Percentiles rank a stretch among this genome's conserved stretches.
Evolutionary conservation across 305 asterid species (phyloP).

Genomic region (Andrographis paniculata): DNA sequence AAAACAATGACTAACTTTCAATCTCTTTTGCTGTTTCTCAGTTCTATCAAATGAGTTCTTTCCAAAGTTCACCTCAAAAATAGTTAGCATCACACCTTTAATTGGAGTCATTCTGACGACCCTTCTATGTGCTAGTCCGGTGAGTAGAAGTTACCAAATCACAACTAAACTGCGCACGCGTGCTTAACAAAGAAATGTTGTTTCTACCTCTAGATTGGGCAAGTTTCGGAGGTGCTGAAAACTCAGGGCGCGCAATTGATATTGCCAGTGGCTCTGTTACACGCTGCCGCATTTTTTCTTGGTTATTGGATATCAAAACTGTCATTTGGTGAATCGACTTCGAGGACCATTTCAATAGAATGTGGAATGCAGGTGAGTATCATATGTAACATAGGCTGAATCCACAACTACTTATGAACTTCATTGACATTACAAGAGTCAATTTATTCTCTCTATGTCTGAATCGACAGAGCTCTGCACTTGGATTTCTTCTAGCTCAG

Average conservation of each 20-base stretch:
- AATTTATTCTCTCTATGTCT: too few relatives aligned
- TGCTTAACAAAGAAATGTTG: constrained; percentile 10
- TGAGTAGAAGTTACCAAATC: constrained; percentile 33
- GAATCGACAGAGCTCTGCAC: constrained; percentile 89
- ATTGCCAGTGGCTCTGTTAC: constrained; percentile 77
- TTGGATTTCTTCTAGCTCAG: constrained; percentile 88
- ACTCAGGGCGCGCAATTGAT: constrained; percentile 77
- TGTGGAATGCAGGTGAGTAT: constrained; percentile 93
- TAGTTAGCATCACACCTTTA: constrained; percentile 68
- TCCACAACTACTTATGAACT: background rate
- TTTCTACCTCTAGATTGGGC: constrained; percentile 64
- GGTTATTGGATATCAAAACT: constrained; percentile 78
- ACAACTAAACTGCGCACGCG: background rate
- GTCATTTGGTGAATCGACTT: constrained; percentile 94
- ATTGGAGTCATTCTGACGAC: constrained; percentile 89
- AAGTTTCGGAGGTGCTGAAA: constrained; percentile 87
- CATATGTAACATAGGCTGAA: constrained; percentile 1
- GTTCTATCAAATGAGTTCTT: constrained; percentile 79
- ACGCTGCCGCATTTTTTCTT: constrained; percentile 76
- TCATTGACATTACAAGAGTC: background rate
- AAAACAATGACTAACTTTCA: constrained; percentile 9
- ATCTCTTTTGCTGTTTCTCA: constrained; percentile 31
- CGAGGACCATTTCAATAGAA: constrained; percentile 93
- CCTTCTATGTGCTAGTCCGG: constrained; percentile 97
- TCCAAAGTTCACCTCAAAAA: constrained; percentile 87